Conservation (phyloP, 495 filamentous ascomycete species). For the Tetracladium setigerum region DNA sequence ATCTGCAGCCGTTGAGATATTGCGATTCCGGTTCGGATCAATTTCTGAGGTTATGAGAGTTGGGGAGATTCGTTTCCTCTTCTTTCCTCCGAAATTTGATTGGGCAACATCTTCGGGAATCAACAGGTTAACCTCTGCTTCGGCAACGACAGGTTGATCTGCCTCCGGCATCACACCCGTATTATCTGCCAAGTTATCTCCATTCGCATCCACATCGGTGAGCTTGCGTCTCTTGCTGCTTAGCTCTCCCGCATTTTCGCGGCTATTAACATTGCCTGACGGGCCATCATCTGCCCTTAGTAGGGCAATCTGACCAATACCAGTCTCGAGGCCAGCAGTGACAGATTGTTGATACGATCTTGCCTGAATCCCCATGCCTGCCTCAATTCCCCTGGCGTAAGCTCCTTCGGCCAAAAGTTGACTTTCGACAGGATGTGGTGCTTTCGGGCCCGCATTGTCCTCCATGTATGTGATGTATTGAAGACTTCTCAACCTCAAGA, state of each 20-base stretch:
- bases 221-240: conserved; percentile 9
- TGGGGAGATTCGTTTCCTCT: conserved; percentile 35
- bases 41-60: conserved; percentile 27
- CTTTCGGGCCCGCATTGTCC: too few species aligned
- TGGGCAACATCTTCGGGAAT: not conserved
- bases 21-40: conserved; percentile 20
- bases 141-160: too few species aligned
- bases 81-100: conserved; percentile 18
- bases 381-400: too few species aligned
- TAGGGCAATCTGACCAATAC: not conserved
- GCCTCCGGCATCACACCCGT: not conserved
- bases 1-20: conserved; percentile 35
- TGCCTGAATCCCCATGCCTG: too few species aligned
- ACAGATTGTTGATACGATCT: too few species aligned
- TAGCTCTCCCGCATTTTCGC: too few species aligned
- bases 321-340: too few species aligned
- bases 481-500: conserved; percentile 33
- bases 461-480: conserved; percentile 26
- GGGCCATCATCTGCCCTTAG: not conserved
- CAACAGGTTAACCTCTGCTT: not conserved
- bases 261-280: not conserved
- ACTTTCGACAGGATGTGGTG: too few species aligned
- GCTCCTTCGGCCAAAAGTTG: too few species aligned
- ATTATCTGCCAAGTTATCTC: not conserved
- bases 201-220: not conserved